Base-by-base conservation (phyloP, 2,329 filamentous ascomycete species). In the Phoma sp. region DNA sequence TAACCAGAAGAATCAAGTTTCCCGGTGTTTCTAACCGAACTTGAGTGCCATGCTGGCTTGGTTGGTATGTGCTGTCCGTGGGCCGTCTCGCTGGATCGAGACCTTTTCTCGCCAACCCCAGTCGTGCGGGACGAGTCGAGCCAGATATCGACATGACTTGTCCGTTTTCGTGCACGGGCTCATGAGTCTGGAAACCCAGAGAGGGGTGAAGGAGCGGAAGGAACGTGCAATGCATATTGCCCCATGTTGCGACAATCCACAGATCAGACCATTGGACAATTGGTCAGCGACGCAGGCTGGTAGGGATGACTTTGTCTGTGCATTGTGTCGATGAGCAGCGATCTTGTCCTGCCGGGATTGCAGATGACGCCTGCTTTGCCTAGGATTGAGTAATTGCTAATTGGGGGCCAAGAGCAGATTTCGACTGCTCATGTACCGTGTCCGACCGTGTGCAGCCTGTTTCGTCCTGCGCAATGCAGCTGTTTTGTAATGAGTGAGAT, bases 61-160 rank as follows among this genome's bases (percentile, higher is more conserved):
- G 31, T 41, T 44, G 40, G 45, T 13, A 54, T 41, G 39, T 45
- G 49, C 48, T 45, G 37, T 33, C 35, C 31, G 43, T 51, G 52
- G 46, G 52, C 46, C 45, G 29, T 50, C 43, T 56, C 49, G 31
- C 32, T 50, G 51, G 38, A 58, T 65, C 63, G 62, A 61, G 63
- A 56, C 60, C 58, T 50, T 48, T 49, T 27, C 27, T 67, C 64
- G 63, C 63, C 58, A 63, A 66, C 60, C 63, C 64, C 43, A 51
- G 64, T 63, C 57, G 39, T 44, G 47, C 48, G 43, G 44, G 31
- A 38, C 29, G 24, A 39, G 49, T 44, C 44, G 45, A 45, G 40
- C 44, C 49, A 55, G 24, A 39, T 15, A 44, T 21, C 19, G 29
- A 49, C 37, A 38, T 37, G 46, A 47, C 37, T 51, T 51, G 19